These are phyloP conservation scores for Fusarium nelsonii DNA, from an alignment of 2,329 filamentous ascomycete species.

Conservation along the genomic window DNA sequence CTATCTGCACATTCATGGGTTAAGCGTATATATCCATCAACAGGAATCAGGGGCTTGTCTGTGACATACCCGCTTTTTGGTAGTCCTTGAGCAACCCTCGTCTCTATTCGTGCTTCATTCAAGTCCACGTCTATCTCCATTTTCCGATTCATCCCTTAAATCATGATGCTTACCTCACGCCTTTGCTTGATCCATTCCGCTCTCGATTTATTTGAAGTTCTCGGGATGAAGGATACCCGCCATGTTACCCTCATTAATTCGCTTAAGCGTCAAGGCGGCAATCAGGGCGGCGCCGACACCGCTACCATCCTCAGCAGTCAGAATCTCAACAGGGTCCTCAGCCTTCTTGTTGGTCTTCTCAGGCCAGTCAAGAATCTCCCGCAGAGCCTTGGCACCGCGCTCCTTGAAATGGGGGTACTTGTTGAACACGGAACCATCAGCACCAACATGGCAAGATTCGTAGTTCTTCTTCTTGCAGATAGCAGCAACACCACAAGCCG, in stretches of 20 bases:
- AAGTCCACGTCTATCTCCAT: slow-evolving; percentile 42
- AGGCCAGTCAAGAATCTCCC: slow-evolving; percentile 96
- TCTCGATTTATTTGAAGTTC: slow-evolving; percentile 61
- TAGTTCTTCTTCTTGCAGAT: slow-evolving; percentile 98
- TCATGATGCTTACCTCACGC: slow-evolving; percentile 29
- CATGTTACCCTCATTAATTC: slow-evolving; percentile 72
- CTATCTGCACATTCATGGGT: slow-evolving; percentile 79
- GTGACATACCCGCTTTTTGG: slow-evolving; percentile 28
- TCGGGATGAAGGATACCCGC: slow-evolving; percentile 74
- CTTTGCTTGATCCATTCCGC: slow-evolving; percentile 14
- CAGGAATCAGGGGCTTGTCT: slow-evolving; percentile 13
- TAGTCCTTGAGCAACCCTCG: slow-evolving; percentile 25
- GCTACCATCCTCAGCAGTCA: slow-evolving; percentile 93
- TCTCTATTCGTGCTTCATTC: slow-evolving; percentile 35
- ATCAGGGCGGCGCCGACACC: slow-evolving; percentile 98
- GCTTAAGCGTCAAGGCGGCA: slow-evolving; percentile 77
- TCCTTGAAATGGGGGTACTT: slow-evolving; percentile 99
- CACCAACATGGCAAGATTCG: slow-evolving; percentile 89
- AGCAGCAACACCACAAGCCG: slow-evolving; percentile 92
- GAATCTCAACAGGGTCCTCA: slow-evolving; percentile 87
- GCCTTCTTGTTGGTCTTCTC: slow-evolving; percentile 74
- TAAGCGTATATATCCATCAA: slow-evolving; percentile 53
- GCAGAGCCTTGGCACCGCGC: slow-evolving; percentile 87
- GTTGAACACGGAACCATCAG: slow-evolving; percentile 98
- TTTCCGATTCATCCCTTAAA: slow-evolving; percentile 34